Percentiles rank a stretch among this genome's conserved stretches.
Evolutionary conservation across 2,329 filamentous ascomycete species (phyloP).

Genomic region (Paradendryphiella salina): DNA sequence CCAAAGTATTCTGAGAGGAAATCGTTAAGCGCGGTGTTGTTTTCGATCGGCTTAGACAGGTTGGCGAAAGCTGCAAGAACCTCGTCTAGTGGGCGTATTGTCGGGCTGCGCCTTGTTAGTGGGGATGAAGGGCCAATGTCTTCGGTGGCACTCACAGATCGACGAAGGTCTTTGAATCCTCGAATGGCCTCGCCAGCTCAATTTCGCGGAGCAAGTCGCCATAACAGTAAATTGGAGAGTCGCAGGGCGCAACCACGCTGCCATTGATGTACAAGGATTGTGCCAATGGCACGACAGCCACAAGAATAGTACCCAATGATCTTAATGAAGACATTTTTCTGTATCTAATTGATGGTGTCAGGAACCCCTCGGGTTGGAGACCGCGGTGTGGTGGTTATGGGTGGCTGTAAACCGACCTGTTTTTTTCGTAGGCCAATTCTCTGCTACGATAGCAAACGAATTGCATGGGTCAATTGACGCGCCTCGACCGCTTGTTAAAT

Average conservation of each 20-base stretch:
- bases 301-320: constrained; percentile 15
- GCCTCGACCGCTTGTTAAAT: constrained; percentile 9
- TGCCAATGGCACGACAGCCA: constrained; percentile 30
- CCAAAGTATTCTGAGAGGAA: constrained; percentile 68
- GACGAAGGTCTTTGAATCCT: constrained; percentile 72
- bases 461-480: not conserved
- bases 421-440: not conserved
- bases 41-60: constrained; percentile 63
- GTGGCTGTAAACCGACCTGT: no score
- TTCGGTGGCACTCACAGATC: constrained; percentile 49
- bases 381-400: no score
- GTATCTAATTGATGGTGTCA: not conserved
- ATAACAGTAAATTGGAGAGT: constrained; percentile 69
- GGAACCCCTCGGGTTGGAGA: no score
- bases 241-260: constrained; percentile 64
- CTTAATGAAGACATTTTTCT: constrained; percentile 17
- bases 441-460: constrained; percentile 5
- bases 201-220: constrained; percentile 66
- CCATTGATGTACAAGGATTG: constrained; percentile 63
- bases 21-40: constrained; percentile 63
- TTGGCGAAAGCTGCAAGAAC: constrained; percentile 64
- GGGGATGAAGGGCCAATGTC: not conserved
- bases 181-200: constrained; percentile 65
- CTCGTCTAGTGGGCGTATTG: constrained; percentile 61
- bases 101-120: constrained; percentile 55